Percentiles rank a stretch among this genome's conserved stretches.
Evolutionary conservation across 306 rosid species (phyloP).

Genomic region (Acmispon strigosus): DNA sequence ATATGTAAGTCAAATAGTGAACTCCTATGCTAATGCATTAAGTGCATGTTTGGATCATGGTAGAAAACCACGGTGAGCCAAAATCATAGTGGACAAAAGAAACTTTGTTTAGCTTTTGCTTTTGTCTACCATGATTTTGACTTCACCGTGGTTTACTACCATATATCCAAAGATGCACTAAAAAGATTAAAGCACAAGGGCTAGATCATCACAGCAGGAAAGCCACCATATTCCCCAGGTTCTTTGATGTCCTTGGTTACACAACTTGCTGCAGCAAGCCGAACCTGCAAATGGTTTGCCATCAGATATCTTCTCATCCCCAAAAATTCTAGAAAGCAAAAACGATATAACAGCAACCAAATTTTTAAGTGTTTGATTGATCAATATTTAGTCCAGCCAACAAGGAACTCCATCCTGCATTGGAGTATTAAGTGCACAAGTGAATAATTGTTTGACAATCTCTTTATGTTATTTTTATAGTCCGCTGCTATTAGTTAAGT

Average conservation of each 20-base stretch:
- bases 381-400: neutral
- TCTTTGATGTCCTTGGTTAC: constrained; percentile 77
- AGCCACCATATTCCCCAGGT: constrained; percentile 88
- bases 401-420: neutral
- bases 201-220: constrained; percentile 57
- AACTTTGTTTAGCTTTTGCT: too few species aligned
- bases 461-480: too few species aligned
- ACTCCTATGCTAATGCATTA: neutral
- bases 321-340: neutral
- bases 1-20: neutral
- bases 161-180: too few species aligned
- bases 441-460: too few species aligned
- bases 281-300: constrained; percentile 46
- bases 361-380: neutral
- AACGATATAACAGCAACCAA: neutral
- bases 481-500: too few species aligned
- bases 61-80: too few species aligned
- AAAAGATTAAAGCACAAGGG: neutral
- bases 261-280: constrained; percentile 78
- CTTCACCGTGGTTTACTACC: too few species aligned
- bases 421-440: too few species aligned
- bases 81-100: too few species aligned
- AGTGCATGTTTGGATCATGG: too few species aligned
- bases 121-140: too few species aligned
- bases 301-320: constrained; percentile 26